Conservation (phyloP, 139 green algal species). For the Chlorella sp. region DNA sequence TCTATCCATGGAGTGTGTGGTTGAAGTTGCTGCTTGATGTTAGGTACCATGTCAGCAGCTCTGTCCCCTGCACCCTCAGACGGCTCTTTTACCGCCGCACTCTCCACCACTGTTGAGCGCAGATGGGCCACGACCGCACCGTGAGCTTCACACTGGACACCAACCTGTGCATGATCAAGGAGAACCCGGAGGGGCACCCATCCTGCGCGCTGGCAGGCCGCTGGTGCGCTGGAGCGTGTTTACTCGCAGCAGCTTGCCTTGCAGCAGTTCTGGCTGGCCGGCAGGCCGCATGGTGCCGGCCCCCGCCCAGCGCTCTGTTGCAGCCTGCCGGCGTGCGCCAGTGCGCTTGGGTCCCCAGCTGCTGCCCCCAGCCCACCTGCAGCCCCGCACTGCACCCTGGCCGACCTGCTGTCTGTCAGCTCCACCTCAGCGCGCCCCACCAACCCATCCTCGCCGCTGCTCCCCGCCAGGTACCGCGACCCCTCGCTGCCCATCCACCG, state of each 20-base stretch:
- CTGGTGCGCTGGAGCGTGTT: conserved; percentile 33
- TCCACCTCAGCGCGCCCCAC: neutral
- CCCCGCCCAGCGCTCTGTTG: too few species aligned
- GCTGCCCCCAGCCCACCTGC: neutral
- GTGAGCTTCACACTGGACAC: conserved; percentile 94
- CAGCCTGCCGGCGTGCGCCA: too few species aligned
- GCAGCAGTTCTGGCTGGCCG: too few species aligned
- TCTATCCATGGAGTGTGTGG: neutral
- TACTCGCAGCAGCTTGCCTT: neutral
- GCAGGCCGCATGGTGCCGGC: too few species aligned
- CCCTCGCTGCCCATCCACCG: conserved; percentile 75
- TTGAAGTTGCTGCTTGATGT: neutral
- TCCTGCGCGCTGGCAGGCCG: conserved; percentile 59
- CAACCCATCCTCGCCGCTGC: neutral
- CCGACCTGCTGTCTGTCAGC: too few species aligned
- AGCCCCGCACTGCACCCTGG: too few species aligned
- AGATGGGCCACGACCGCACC: conserved; percentile 93
- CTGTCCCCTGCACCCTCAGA: neutral
- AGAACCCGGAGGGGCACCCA: conserved; percentile 90
- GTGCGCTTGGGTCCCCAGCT: too few species aligned
- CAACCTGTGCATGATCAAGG: conserved; percentile 96
- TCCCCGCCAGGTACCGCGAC: conserved; percentile 70
- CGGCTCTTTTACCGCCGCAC: neutral
- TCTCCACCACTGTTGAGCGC: conserved; percentile 31
- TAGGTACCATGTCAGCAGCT: neutral